phyloP scores from a whole-genome alignment of 2,329 filamentous ascomycete species.

The Cladobotryum protrusum region DNA sequence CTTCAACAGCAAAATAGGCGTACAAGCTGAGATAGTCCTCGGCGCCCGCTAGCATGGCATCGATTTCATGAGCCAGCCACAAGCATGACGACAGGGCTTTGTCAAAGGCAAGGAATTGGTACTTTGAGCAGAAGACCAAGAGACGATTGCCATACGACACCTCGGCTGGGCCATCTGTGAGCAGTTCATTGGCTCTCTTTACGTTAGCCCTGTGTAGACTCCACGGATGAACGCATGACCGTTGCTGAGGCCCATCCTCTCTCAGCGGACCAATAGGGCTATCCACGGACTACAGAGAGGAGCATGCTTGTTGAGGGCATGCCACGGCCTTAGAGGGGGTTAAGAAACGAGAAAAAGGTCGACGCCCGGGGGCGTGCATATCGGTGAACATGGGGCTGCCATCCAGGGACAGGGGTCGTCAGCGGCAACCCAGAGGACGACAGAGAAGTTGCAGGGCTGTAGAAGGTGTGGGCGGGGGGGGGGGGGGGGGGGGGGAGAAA shows the following conservation, averaged over 20 bases:
- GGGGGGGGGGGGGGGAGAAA: constrained; percentile 5
- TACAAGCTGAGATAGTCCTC: constrained; percentile 5
- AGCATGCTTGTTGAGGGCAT: constrained; percentile 8
- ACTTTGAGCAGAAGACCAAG: neutral
- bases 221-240: constrained; percentile 47
- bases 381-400: constrained; percentile 10
- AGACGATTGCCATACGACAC: constrained; percentile 19
- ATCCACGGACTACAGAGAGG: constrained; percentile 2
- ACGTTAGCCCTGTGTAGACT: constrained; percentile 39
- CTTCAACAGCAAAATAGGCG: constrained; percentile 1
- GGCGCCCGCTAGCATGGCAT: constrained; percentile 5
- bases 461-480: constrained; percentile 1
- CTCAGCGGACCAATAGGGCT: constrained; percentile 34
- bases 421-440: constrained; percentile 8
- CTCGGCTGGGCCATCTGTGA: constrained; percentile 35
- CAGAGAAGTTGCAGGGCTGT: constrained; percentile 11
- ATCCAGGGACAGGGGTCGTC: constrained; percentile 10
- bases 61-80: constrained; percentile 8
- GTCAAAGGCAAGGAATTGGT: neutral
- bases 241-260: constrained; percentile 37
- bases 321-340: constrained; percentile 4
- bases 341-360: constrained; percentile 5
- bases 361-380: constrained; percentile 12
- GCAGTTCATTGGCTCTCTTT: constrained; percentile 37
- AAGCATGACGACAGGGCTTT: constrained; percentile 4